Evolutionary conservation across 1,284 basidiomycete species (phyloP).

Genomic region (Trametes sp.): DNA sequence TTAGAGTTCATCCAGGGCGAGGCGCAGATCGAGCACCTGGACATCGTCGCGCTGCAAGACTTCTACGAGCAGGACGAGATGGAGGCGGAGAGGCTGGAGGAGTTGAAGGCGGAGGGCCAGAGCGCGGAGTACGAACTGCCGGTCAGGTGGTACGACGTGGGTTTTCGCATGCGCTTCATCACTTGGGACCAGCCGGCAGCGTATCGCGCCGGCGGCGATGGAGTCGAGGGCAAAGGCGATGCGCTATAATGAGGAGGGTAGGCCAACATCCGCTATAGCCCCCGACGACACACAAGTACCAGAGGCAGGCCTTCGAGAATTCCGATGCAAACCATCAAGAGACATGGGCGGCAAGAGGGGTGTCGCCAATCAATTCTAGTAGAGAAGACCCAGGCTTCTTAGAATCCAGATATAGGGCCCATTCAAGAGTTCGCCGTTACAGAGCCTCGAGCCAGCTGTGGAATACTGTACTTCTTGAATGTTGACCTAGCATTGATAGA

Average conservation of each 20-base stretch:
- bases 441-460: too few relatives aligned
- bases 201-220: neutral
- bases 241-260: conserved; percentile 9
- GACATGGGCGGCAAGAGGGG: neutral
- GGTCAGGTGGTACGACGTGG: conserved; percentile 23
- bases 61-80: conserved; percentile 20
- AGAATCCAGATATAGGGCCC: neutral
- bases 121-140: conserved; percentile 1
- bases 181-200: conserved; percentile 22
- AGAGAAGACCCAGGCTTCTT: neutral
- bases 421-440: too few relatives aligned
- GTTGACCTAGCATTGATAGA: neutral
- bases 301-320: conserved; percentile 6
- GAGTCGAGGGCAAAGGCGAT: conserved; percentile 13
- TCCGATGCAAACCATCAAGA: neutral
- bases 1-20: conserved; percentile 22
- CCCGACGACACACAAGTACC: conserved; percentile 5
- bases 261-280: neutral
- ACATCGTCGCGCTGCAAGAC: conserved; percentile 9
- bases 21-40: conserved; percentile 19
- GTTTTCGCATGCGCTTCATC: conserved; percentile 27
- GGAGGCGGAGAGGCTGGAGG: neutral
- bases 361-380: conserved; percentile 20
- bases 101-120: neutral
- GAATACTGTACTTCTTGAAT: neutral